A percentile compares a stretch with the other conserved stretches of the same genome.
These are phyloP conservation scores for Fusarium illudens DNA, from an alignment of 2,329 filamentous ascomycete species.

Conservation along the genomic window DNA sequence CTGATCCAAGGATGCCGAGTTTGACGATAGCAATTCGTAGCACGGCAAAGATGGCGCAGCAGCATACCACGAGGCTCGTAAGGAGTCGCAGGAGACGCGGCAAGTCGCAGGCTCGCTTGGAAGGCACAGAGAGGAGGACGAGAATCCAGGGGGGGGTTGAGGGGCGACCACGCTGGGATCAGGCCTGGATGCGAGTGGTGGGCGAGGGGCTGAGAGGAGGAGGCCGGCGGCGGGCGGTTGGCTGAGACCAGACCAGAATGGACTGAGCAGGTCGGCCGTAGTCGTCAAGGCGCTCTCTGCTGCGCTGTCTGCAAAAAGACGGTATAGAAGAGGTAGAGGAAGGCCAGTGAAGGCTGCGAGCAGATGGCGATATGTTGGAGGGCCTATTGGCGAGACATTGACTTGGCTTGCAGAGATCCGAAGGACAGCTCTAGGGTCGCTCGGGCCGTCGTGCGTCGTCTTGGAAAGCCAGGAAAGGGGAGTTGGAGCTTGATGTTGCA, in stretches of 20 bases:
- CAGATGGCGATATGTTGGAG: not conserved
- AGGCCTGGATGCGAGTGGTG: slow-evolving; percentile 33
- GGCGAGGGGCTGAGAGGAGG: slow-evolving; percentile 31
- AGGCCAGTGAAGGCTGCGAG: slow-evolving; percentile 16
- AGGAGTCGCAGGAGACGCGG: slow-evolving; percentile 30
- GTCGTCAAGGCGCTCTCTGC: slow-evolving; percentile 1
- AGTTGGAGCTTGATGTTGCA: not conserved
- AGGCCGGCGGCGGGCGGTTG: slow-evolving; percentile 24
- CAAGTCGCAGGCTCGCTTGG: slow-evolving; percentile 32
- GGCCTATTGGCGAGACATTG: slow-evolving; percentile 2
- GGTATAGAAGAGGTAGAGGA: slow-evolving; percentile 19
- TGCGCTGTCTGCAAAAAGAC: slow-evolving; percentile 17
- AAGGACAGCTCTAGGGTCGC: slow-evolving; percentile 5
- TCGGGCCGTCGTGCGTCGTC: not conserved
- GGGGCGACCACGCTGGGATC: slow-evolving; percentile 32
- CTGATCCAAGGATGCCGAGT: slow-evolving; percentile 39
- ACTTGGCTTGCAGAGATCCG: slow-evolving; percentile 6
- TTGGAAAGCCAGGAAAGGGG: not conserved
- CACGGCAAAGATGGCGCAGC: slow-evolving; percentile 19
- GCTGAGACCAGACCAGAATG: slow-evolving; percentile 25
- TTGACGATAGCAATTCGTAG: slow-evolving; percentile 25
- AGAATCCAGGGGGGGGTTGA: slow-evolving; percentile 34
- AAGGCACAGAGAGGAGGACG: slow-evolving; percentile 26
- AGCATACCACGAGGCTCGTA: slow-evolving; percentile 34
- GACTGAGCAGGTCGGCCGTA: slow-evolving; percentile 9